Evolutionary conservation across 140 eudicot species (phyloP).

Genomic region (Anethum foeniculum): DNA sequence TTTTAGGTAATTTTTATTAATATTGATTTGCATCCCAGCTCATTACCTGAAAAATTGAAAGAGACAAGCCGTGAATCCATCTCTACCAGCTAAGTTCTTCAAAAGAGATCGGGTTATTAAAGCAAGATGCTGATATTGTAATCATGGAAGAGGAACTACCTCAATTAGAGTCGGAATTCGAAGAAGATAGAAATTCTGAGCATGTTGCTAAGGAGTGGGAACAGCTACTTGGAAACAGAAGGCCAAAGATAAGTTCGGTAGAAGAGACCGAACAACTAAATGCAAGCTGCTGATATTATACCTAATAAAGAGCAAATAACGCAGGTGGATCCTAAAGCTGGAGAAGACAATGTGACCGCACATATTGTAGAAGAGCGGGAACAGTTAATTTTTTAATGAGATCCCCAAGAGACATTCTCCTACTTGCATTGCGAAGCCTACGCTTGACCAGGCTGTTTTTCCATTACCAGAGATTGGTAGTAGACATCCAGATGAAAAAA

Average conservation of each 20-base stretch:
- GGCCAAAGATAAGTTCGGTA: neutral
- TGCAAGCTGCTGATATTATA: neutral
- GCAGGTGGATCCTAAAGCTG: slow-evolving; percentile 24
- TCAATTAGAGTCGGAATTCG: slow-evolving; percentile 4
- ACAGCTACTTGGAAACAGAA: neutral
- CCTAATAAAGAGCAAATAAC: slow-evolving; percentile 8
- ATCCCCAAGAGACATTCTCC: slow-evolving; percentile 41
- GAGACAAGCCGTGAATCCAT: slow-evolving; percentile 33
- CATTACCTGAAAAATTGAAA: slow-evolving; percentile 48
- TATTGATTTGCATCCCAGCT: slow-evolving; percentile 31
- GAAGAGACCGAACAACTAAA: neutral
- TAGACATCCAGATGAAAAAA: slow-evolving; percentile 63
- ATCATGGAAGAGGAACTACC: slow-evolving; percentile 16
- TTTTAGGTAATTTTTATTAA: slow-evolving; percentile 6
- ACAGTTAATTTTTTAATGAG: slow-evolving; percentile 16
- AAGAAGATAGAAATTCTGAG: slow-evolving; percentile 9
- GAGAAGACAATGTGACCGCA: slow-evolving; percentile 28
- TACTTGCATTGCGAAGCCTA: slow-evolving; percentile 30
- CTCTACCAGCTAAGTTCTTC: slow-evolving; percentile 13
- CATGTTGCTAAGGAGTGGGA: slow-evolving; percentile 31
- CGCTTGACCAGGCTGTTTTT: slow-evolving; percentile 24
- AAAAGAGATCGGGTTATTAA: slow-evolving; percentile 10
- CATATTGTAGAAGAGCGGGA: slow-evolving; percentile 46
- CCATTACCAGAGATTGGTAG: slow-evolving; percentile 31
- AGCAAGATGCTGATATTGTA: neutral